Evolutionary conservation across 345 rosid genomes (phyloP).

Genomic region (Trapa bicornis): DNA sequence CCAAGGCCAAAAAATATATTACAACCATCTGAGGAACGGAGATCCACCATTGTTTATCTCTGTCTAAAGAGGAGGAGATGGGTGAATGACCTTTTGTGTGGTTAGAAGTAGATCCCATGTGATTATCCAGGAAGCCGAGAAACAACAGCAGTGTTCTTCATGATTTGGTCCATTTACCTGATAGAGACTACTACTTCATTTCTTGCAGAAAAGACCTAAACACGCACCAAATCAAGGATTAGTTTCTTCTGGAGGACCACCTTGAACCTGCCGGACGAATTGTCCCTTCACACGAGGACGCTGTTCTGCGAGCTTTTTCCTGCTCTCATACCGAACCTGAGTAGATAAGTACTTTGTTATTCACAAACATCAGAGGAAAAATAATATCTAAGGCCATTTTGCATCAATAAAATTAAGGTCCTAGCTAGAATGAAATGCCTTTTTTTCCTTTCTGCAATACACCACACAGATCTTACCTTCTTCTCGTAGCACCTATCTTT

Average conservation of each 20-base stretch:
- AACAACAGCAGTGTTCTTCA: too few species aligned
- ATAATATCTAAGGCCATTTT: neutral
- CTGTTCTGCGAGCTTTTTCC: slow-evolving; percentile 69
- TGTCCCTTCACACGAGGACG: slow-evolving; percentile 70
- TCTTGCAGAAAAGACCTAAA: neutral
- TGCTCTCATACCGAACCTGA: slow-evolving; percentile 71
- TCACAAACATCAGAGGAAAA: neutral
- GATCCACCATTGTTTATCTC: neutral
- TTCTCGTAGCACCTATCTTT: slow-evolving; percentile 90
- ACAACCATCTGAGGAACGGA: neutral
- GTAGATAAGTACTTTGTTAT: neutral
- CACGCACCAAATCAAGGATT: slow-evolving; percentile 7
- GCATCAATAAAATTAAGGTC: too few species aligned
- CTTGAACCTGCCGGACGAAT: slow-evolving; percentile 43
- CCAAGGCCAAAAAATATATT: neutral
- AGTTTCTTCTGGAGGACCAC: slow-evolving; percentile 15
- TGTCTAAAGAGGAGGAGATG: neutral
- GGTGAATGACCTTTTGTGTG: neutral
- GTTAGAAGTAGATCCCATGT: neutral
- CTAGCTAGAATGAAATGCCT: neutral
- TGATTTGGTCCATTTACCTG: too few species aligned
- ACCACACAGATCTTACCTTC: slow-evolving; percentile 36
- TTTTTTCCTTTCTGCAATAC: neutral
- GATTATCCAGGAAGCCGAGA: neutral
- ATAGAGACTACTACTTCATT: neutral